Conservation (phyloP, 805 yeast species). For the Ogataea siamensis region DNA sequence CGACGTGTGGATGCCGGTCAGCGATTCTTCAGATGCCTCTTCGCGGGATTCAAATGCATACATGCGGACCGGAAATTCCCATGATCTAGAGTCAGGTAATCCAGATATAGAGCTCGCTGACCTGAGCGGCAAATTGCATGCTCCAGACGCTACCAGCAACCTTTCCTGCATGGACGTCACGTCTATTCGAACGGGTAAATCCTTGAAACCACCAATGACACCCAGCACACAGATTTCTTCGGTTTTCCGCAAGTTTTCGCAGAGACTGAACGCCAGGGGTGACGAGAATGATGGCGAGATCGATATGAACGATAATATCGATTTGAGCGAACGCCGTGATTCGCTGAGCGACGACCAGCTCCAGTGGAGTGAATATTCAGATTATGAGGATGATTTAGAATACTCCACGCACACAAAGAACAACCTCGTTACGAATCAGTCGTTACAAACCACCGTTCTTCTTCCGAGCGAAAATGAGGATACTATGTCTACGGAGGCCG, state of each 20-base stretch:
- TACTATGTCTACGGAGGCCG: not conserved
- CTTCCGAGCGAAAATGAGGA: not conserved
- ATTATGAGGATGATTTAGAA: constrained; percentile 5
- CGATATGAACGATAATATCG: constrained; percentile 15
- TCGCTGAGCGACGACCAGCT: constrained; percentile 1
- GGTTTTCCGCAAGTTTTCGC: constrained; percentile 25
- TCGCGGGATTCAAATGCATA: not conserved
- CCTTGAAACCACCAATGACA: constrained; percentile 5
- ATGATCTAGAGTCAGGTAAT: not conserved
- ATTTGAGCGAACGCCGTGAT: constrained; percentile 6
- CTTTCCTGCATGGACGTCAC: constrained; percentile 1
- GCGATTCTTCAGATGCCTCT: constrained; percentile 3
- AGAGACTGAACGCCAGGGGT: constrained; percentile 25
- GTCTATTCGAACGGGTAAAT: not conserved
- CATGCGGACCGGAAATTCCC: constrained; percentile 4
- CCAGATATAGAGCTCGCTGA: constrained; percentile 3
- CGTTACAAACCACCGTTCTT: constrained; percentile 2
- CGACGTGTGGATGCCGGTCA: constrained; percentile 25
- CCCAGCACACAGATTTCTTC: constrained; percentile 22
- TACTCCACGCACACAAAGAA: not conserved
- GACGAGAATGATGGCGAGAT: constrained; percentile 16
- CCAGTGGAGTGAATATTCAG: constrained; percentile 6
- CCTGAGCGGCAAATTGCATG: constrained; percentile 1
- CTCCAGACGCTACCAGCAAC: not conserved
- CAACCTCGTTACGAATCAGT: not conserved